These are phyloP conservation scores for Hirsutella rhossiliensis DNA, from an alignment of 2,329 filamentous ascomycete species.

Conservation along the genomic window DNA sequence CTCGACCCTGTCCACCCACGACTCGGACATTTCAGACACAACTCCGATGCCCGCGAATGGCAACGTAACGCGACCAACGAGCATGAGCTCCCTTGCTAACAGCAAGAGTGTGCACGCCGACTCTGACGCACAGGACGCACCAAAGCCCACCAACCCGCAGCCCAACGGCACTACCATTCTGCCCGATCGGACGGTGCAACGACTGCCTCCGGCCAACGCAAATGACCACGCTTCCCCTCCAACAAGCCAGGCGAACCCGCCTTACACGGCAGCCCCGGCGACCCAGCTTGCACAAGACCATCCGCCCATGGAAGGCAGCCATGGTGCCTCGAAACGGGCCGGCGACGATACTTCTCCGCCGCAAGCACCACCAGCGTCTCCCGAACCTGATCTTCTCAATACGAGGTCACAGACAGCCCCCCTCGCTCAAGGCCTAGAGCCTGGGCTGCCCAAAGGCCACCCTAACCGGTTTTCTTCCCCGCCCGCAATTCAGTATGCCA, in stretches of 20 bases:
- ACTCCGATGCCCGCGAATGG: constrained; percentile 30
- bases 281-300: background rate
- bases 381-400: background rate
- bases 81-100: constrained; percentile 48
- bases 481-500: constrained; percentile 29
- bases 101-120: constrained; percentile 30
- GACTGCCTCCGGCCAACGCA: constrained; percentile 6
- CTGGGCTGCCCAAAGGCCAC: constrained; percentile 9
- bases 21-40: constrained; percentile 37
- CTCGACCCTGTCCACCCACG: constrained; percentile 39
- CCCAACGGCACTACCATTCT: constrained; percentile 16
- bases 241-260: background rate
- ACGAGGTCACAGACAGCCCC: background rate
- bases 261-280: background rate
- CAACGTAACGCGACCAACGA: constrained; percentile 31
- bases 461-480: constrained; percentile 55
- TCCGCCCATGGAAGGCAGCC: background rate
- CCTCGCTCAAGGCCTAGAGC: background rate
- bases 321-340: background rate
- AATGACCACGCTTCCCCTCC: constrained; percentile 5
- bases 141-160: constrained; percentile 9
- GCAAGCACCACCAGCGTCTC: background rate
- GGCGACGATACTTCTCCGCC: background rate
- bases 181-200: constrained; percentile 16
- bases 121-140: constrained; percentile 15